Conservation (phyloP, 208 protist species). For the Crithidia expoeki region DNA sequence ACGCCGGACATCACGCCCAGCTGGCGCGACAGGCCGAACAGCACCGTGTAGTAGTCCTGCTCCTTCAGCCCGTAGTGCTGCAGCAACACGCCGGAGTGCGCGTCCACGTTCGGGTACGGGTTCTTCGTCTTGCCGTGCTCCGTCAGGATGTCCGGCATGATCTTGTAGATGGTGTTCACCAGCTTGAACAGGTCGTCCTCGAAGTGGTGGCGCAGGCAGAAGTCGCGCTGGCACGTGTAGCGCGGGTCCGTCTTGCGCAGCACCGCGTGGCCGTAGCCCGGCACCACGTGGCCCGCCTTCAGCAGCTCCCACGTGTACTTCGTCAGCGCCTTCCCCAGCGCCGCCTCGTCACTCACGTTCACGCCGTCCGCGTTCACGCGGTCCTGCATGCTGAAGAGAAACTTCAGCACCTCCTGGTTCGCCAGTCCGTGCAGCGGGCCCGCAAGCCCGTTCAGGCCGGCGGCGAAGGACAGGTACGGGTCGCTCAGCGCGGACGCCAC, state of each 20-base stretch:
- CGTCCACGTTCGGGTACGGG: slow-evolving; percentile 98
- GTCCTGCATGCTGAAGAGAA: slow-evolving; percentile 68
- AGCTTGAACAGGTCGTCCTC: slow-evolving; percentile 97
- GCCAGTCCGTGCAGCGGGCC: slow-evolving; percentile 98
- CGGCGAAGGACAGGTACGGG: slow-evolving; percentile 96
- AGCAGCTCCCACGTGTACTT: slow-evolving; percentile 93
- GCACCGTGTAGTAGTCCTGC: slow-evolving; percentile 97
- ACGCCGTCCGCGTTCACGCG: slow-evolving; percentile 61
- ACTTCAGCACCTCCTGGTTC: slow-evolving; percentile 97
- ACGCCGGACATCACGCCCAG: slow-evolving; percentile 94
- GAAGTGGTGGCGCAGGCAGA: slow-evolving; percentile 95
- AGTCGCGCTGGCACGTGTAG: slow-evolving; percentile 97
- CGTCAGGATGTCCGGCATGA: slow-evolving; percentile 95
- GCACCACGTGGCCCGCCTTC: slow-evolving; percentile 91
- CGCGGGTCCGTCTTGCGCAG: slow-evolving; percentile 98
- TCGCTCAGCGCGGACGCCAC: slow-evolving; percentile 97
- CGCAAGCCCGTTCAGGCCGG: slow-evolving; percentile 96
- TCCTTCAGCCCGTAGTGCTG: slow-evolving; percentile 97
- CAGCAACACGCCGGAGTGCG: slow-evolving; percentile 94
- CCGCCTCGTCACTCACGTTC: slow-evolving; percentile 49
- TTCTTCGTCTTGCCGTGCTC: slow-evolving; percentile 99
- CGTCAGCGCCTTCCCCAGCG: slow-evolving; percentile 75
- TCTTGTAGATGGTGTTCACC: slow-evolving; percentile 91
- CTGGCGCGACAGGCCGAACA: slow-evolving; percentile 97
- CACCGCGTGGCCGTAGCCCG: slow-evolving; percentile 98